These are phyloP conservation scores for Teunomyces atbi DNA, from an alignment of 805 yeast species.

Conservation along the genomic window DNA sequence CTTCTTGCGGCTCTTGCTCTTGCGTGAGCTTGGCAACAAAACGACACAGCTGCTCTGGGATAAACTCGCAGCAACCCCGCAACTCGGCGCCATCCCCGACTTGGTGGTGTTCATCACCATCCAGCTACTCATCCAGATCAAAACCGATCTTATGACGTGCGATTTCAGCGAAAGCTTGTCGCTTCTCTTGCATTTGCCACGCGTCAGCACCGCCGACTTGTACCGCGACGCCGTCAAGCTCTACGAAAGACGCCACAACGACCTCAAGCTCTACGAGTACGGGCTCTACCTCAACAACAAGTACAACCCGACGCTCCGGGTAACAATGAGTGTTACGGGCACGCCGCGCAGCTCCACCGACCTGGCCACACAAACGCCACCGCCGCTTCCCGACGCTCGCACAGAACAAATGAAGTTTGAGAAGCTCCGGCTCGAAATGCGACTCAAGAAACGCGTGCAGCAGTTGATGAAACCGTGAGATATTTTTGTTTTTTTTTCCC, in stretches of 20 bases:
- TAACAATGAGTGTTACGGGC: constrained; percentile 18
- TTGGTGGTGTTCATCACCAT: constrained; percentile 43
- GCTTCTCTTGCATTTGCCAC: constrained; percentile 50
- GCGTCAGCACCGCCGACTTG: constrained; percentile 23
- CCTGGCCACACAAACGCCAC: constrained; percentile 12
- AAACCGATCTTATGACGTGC: constrained; percentile 41
- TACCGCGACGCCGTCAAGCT: constrained; percentile 36
- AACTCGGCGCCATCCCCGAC: constrained; percentile 19
- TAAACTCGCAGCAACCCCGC: constrained; percentile 35
- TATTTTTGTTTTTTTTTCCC: too few species aligned
- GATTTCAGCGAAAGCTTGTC: constrained; percentile 54
- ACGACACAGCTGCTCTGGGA: constrained; percentile 47
- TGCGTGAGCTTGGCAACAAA: constrained; percentile 47
- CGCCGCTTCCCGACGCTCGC: constrained; percentile 17
- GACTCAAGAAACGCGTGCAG: constrained; percentile 43
- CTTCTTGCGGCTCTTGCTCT: constrained; percentile 45
- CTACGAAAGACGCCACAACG: constrained; percentile 30
- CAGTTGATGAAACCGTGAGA: constrained; percentile 10
- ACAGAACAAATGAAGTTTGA: constrained; percentile 44
- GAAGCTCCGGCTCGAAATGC: constrained; percentile 45
- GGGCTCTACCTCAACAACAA: constrained; percentile 42
- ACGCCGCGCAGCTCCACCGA: constrained; percentile 21
- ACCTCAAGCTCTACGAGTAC: constrained; percentile 35
- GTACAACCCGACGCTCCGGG: constrained; percentile 38
- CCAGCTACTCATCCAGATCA: constrained; percentile 43